These are phyloP conservation scores for Crithidia bombi DNA, from an alignment of 208 protist genomes.

Conservation along the genomic window DNA sequence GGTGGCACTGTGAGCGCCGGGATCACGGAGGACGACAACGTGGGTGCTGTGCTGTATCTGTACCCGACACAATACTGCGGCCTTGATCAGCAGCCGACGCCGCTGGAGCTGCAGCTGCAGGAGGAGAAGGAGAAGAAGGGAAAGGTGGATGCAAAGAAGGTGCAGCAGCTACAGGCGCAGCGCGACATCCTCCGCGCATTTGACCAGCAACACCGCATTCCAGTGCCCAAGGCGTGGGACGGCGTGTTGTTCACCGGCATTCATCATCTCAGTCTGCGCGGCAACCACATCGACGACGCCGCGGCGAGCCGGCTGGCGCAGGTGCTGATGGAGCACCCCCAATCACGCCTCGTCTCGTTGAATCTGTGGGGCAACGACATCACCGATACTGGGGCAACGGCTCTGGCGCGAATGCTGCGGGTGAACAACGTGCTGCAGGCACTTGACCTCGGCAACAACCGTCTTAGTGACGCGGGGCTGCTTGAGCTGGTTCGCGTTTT, in stretches of 20 bases:
- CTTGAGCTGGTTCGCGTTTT: conserved; percentile 68
- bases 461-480: conserved; percentile 73
- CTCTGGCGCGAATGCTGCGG: conserved; percentile 62
- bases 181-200: conserved; percentile 62
- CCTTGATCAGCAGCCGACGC: conserved; percentile 54
- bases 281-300: conserved; percentile 80
- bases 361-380: conserved; percentile 91
- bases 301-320: conserved; percentile 47
- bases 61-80: conserved; percentile 78
- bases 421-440: conserved; percentile 63
- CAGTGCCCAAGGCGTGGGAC: conserved; percentile 70
- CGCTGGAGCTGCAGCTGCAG: conserved; percentile 70
- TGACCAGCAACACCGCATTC: conserved; percentile 67
- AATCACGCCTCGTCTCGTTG: conserved; percentile 76
- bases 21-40: conserved; percentile 15
- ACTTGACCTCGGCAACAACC: conserved; percentile 86
- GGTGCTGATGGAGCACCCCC: conserved; percentile 52
- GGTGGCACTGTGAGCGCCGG: neutral
- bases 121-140: conserved; percentile 85
- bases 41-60: conserved; percentile 45
- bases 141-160: conserved; percentile 82
- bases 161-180: conserved; percentile 75
- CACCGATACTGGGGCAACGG: conserved; percentile 63
- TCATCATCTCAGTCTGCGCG: conserved; percentile 77
- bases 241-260: conserved; percentile 79